Base-by-base conservation (phyloP, 2,329 filamentous ascomycete species). In the Diaporthe sp. region DNA sequence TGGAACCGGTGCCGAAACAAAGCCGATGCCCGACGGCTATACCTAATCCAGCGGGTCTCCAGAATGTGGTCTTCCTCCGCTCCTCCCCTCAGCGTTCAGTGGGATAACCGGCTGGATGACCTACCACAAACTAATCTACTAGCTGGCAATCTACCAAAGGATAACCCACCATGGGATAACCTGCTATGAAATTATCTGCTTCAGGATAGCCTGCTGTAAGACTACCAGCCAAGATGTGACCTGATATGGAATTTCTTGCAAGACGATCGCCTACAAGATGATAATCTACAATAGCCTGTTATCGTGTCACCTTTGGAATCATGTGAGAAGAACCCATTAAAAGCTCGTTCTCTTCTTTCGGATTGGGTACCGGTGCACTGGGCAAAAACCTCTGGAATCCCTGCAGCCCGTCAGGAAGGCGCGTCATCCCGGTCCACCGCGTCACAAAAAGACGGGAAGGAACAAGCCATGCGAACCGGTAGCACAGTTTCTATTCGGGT, bases 391-490 rank as follows among this genome's bases (percentile, higher is more conserved):
- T 63, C 22, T 15, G 59, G 25, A 17, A 65, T 66, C 63, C 44
- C 32, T 53, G 30, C 32, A 32, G 19, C 15, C 35, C 35, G 27
- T 51, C 37, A 63, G 51, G 19, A 71, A 71, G 56, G 56, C 70
- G 70, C 70, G 70, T 55, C 44, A 71, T 71, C 70, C 70, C 32
- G 37, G 70, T 53, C 56, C 27, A 63, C 32, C 44, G 56, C 44
- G 70, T 51, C 44, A 35, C 44, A 63, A 53, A 71, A 25, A 55
- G 63, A 68, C 63, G 63, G 70, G 70, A 71, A 71, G 44, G 70
- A 50, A 25, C 35, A 61, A 61, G 56, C 32, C 53, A 35, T 58
- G 27, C 50, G 53, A 30, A n/a, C 50, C 12, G 44, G 56, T 42
- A 27, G 27, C n/a, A 25, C 42, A 25, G 22, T 50, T 66, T 35